Base-by-base conservation (phyloP, 805 yeast genomes). In the Metschnikowia picachoensis region DNA sequence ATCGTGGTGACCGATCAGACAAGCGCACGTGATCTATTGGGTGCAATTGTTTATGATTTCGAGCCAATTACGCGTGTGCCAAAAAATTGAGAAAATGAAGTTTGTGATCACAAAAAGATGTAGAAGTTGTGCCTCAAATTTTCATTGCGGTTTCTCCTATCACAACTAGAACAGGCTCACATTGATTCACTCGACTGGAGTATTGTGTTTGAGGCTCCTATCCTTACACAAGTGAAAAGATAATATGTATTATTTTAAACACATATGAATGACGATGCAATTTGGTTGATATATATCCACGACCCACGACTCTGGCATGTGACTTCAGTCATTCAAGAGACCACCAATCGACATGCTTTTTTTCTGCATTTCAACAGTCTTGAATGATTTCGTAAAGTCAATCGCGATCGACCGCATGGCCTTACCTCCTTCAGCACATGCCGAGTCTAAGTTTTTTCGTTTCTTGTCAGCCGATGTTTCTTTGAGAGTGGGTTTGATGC, bases 301-400 rank as follows among this genome's bases (percentile, higher is more conserved):
- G n/a, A 30, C 12, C 32, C 32, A 30, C 15, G 8, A 13, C 8
- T 30, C 9, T 8, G 7, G 25, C 25, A 20, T 20, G 25, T 20
- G 25, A 9, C 33, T 20, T 27, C 25, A 46, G 27, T 60, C 66
- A 48, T 72, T 72, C 35, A 72, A 62, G 35, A 71, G 50, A 5
- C 74, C 74, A 5, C 72, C 72, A 32, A 72, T 70, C 12, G 76
- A 70, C 58, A 67, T 61, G 11, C 60, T 56, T 6, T 57, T 56
- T 16, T 51, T 57, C 35, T 53, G 53, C 17, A 52, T 38, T 25
- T 33, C 41, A 41, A 41, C 46, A 35, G 48, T 36, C 38, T 39
- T 33, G 30, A 55, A 55, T n/a, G 50, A 49, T 4, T 46, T 43
- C 12, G 59, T 56, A 35, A 56, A 56, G 47, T 56, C 59, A 28